phyloP scores from a whole-genome alignment of 257 asterid species.

The Schizonepeta tenuifolia region DNA sequence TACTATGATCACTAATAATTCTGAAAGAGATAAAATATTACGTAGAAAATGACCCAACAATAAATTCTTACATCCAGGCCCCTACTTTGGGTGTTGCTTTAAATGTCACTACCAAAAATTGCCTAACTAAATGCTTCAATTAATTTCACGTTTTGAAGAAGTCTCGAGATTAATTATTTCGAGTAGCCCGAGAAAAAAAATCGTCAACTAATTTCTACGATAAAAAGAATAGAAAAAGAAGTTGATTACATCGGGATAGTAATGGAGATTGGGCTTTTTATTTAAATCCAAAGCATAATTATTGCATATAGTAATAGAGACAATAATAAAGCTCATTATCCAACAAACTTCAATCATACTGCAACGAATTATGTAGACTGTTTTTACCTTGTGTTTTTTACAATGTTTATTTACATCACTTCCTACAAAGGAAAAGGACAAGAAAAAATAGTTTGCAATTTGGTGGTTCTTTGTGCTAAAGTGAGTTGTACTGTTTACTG shows the following conservation, averaged over 20 bases:
- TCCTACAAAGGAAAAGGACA: conserved; percentile 34
- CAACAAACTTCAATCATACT: conserved; percentile 17
- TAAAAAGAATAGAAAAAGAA: background rate
- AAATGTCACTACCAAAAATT: background rate
- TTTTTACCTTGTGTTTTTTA: background rate
- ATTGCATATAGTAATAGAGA: conserved; percentile 6
- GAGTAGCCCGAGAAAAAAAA: background rate
- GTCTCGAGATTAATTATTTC: background rate
- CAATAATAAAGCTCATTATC: conserved; percentile 17
- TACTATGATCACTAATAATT: background rate
- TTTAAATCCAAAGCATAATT: conserved; percentile 16
- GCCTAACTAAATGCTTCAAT: background rate
- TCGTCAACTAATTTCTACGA: background rate
- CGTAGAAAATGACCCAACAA: too few species aligned
- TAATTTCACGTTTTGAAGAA: background rate
- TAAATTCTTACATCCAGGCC: background rate
- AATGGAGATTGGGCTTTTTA: background rate
- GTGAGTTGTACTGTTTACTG: conserved; percentile 36
- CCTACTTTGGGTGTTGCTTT: conserved; percentile 4
- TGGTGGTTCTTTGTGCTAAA: conserved; percentile 39
- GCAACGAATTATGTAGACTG: background rate
- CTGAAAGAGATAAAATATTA: background rate
- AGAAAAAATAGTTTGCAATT: too few species aligned
- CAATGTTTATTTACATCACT: conserved; percentile 38
- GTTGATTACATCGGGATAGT: background rate